A percentile compares a stretch with the other conserved stretches of the same genome.
Conservation (phyloP, 2,329 filamentous ascomycete genomes). For the Amylocarpus encephaloides region DNA sequence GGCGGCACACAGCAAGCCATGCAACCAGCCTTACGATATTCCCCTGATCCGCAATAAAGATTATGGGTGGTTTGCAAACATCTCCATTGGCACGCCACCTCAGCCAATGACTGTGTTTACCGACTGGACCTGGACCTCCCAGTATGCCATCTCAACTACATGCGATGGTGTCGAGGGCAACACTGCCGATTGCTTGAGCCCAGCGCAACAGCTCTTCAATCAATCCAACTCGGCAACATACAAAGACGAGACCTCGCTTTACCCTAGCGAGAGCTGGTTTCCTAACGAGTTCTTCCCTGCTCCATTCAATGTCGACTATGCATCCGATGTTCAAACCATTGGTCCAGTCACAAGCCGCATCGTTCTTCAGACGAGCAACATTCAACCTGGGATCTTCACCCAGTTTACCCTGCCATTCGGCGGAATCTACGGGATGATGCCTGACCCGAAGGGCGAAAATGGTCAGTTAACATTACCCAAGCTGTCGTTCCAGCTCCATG, state of each 20-base stretch:
- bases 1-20: not conserved
- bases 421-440: constrained; percentile 1
- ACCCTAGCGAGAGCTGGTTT: constrained; percentile 1
- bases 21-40: constrained; percentile 1
- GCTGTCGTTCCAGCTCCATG: not conserved
- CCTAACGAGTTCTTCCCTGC: constrained; percentile 3
- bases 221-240: not conserved
- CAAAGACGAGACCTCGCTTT: not conserved
- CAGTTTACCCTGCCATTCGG: not conserved
- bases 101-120: constrained; percentile 1
- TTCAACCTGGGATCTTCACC: constrained; percentile 1
- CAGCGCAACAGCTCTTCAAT: constrained; percentile 1
- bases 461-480: not conserved
- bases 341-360: constrained; percentile 1
- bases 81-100: not conserved
- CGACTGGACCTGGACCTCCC: constrained; percentile 3
- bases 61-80: constrained; percentile 1
- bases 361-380: constrained; percentile 1
- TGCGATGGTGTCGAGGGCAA: not conserved
- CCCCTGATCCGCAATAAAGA: not conserved
- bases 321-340: not conserved
- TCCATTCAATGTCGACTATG: constrained; percentile 2
- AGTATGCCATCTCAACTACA: not conserved
- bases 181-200: not conserved
- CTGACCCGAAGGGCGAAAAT: not conserved